Percentiles rank a stretch among this genome's conserved stretches.
Conservation (phyloP, 2,329 filamentous ascomycete species). For the Phaeosphaeriaceae sp. region DNA sequence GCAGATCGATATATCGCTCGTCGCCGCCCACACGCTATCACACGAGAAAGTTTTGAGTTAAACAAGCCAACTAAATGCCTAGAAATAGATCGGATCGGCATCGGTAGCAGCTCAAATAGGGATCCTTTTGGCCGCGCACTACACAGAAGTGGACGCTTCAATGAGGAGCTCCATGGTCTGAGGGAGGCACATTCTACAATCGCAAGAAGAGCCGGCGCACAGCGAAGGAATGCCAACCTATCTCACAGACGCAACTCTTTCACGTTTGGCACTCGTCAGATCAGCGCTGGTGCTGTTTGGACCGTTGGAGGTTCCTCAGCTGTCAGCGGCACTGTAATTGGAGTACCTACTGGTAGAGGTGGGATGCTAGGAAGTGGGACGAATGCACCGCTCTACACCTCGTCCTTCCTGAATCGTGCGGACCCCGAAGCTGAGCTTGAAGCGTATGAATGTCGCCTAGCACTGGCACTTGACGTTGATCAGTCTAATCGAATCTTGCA, state of each 20-base stretch:
- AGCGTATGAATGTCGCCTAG: conserved; percentile 75
- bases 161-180: conserved; percentile 40
- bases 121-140: conserved; percentile 62
- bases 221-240: conserved; percentile 23
- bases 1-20: conserved; percentile 66
- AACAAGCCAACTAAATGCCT: conserved; percentile 57
- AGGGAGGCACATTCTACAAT: conserved; percentile 41
- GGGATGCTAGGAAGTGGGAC: conserved; percentile 72
- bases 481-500: conserved; percentile 69
- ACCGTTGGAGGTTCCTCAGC: conserved; percentile 73
- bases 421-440: conserved; percentile 67
- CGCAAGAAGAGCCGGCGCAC: conserved; percentile 23
- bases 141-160: conserved; percentile 39
- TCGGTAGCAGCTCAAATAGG: conserved; percentile 51
- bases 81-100: conserved; percentile 54
- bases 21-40: conserved; percentile 50
- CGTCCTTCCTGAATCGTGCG: conserved; percentile 59
- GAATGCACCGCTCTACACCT: conserved; percentile 69
- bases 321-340: conserved; percentile 56
- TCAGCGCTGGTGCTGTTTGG: conserved; percentile 76
- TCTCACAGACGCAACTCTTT: conserved; percentile 31
- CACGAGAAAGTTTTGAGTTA: conserved; percentile 59
- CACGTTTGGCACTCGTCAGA: conserved; percentile 47
- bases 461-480: conserved; percentile 81
- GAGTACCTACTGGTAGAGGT: conserved; percentile 67